Evolutionary conservation across 2,329 filamentous ascomycete species (phyloP).

Genomic region (Rutstroemia sp.): DNA sequence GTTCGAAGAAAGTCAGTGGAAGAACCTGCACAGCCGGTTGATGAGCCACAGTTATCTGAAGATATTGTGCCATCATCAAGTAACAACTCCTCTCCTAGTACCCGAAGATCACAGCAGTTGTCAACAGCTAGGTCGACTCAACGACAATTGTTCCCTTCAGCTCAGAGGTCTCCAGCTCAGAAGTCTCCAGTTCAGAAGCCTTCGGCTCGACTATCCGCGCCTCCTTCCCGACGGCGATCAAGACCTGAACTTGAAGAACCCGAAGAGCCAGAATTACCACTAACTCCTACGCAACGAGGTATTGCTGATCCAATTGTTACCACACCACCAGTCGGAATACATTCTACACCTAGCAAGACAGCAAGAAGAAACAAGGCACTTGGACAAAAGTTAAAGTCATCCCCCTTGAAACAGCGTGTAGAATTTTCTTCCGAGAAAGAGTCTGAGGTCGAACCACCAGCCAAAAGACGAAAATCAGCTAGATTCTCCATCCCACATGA

Average conservation of each 20-base stretch:
- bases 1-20: background rate
- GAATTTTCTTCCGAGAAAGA: slow-evolving; percentile 6
- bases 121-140: background rate
- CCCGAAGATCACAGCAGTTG: slow-evolving; percentile 5
- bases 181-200: background rate
- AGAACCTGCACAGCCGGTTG: background rate
- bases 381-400: slow-evolving; percentile 25
- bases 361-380: slow-evolving; percentile 34
- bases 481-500: slow-evolving; percentile 24
- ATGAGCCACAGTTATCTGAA: background rate
- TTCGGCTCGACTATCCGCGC: background rate
- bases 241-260: background rate
- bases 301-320: slow-evolving; percentile 45
- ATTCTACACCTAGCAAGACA: slow-evolving; percentile 48
- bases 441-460: background rate
- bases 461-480: slow-evolving; percentile 22
- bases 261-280: slow-evolving; percentile 47
- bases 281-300: slow-evolving; percentile 43
- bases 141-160: background rate
- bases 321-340: slow-evolving; percentile 51
- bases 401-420: slow-evolving; percentile 27
- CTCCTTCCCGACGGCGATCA: background rate
- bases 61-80: background rate
- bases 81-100: slow-evolving; percentile 1
- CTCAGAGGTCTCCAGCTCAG: background rate